A percentile compares a stretch with the other conserved stretches of the same genome.
These are phyloP conservation scores for Cyclotella atomus DNA, from an alignment of 108 stramenopile genomes.

Conservation along the genomic window DNA sequence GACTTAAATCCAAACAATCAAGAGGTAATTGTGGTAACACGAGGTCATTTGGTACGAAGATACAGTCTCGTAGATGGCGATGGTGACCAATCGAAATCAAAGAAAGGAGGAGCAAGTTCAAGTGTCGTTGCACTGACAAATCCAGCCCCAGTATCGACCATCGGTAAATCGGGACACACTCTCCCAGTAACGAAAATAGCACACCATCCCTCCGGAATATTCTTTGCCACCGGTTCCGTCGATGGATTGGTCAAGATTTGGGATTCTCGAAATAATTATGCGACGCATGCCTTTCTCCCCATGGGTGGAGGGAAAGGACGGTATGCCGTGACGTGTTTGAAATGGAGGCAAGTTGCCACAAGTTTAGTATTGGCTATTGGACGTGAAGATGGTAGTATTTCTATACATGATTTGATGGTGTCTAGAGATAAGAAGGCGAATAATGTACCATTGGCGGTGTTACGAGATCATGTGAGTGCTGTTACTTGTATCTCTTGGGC, in stretches of 20 bases:
- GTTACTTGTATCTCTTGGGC: slow-evolving; percentile 88
- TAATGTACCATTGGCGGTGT: slow-evolving; percentile 52
- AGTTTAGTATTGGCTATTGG: slow-evolving; percentile 80
- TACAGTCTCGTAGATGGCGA: slow-evolving; percentile 54
- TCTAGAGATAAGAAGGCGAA: slow-evolving; percentile 44
- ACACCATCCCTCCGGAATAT: slow-evolving; percentile 76
- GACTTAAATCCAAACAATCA: slow-evolving; percentile 64
- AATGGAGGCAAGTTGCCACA: slow-evolving; percentile 62
- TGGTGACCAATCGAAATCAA: slow-evolving; percentile 3
- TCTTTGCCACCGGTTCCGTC: slow-evolving; percentile 83
- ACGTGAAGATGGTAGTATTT: slow-evolving; percentile 81
- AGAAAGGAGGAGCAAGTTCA: slow-evolving; percentile 9
- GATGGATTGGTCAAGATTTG: slow-evolving; percentile 86
- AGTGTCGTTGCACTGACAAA: slow-evolving; percentile 32
- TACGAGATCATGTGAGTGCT: slow-evolving; percentile 88
- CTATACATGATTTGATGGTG: slow-evolving; percentile 80
- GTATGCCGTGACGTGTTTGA: slow-evolving; percentile 63
- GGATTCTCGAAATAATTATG: slow-evolving; percentile 81
- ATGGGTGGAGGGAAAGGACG: slow-evolving; percentile 53
- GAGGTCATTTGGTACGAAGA: slow-evolving; percentile 70
- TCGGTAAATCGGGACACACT: slow-evolving; percentile 77
- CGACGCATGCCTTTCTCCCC: slow-evolving; percentile 81
- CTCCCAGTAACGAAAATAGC: slow-evolving; percentile 75
- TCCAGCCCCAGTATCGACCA: slow-evolving; percentile 55
- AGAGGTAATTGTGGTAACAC: slow-evolving; percentile 67